These are phyloP conservation scores for Hamamelis virginiana DNA, from an alignment of 164 flowering plant genomes.

Conservation along the genomic window DNA sequence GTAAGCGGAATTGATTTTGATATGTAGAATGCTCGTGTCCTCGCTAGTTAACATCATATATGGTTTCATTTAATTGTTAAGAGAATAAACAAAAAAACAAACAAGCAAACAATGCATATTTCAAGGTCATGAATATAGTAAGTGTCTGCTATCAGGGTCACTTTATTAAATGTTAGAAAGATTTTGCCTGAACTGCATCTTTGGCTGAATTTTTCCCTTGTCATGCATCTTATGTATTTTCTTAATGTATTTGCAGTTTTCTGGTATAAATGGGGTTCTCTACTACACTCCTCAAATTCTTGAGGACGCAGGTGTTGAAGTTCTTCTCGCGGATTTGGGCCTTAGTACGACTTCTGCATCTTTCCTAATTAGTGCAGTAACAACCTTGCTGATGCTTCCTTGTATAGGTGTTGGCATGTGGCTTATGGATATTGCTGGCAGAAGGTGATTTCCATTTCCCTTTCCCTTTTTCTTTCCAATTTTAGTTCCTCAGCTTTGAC, in stretches of 20 bases:
- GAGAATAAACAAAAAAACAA: no score
- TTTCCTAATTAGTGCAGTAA: slow-evolving; percentile 58
- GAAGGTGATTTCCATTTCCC: slow-evolving; percentile 42
- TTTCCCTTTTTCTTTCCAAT: background rate
- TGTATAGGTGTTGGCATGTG: slow-evolving; percentile 61
- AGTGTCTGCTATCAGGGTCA: no score
- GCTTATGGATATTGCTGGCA: slow-evolving; percentile 65
- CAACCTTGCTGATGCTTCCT: slow-evolving; percentile 69
- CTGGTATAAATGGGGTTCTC: slow-evolving; percentile 66
- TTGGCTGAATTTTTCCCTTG: background rate
- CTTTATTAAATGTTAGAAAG: no score
- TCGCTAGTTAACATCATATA: no score
- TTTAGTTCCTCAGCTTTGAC: background rate
- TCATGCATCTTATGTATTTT: background rate
- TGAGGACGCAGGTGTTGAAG: slow-evolving; percentile 62
- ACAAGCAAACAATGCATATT: no score
- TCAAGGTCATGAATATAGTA: no score
- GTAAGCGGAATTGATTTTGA: no score
- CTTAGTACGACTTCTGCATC: slow-evolving; percentile 53
- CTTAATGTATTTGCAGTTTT: slow-evolving; percentile 39
- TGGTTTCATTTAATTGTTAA: no score
- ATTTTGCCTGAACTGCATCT: no score
- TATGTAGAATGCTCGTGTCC: no score
- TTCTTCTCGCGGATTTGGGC: slow-evolving; percentile 52
- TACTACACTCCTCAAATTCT: slow-evolving; percentile 77